These are phyloP conservation scores for Sarcocystis neurona DNA, from an alignment of 169 alveolate species.

Conservation along the genomic window DNA sequence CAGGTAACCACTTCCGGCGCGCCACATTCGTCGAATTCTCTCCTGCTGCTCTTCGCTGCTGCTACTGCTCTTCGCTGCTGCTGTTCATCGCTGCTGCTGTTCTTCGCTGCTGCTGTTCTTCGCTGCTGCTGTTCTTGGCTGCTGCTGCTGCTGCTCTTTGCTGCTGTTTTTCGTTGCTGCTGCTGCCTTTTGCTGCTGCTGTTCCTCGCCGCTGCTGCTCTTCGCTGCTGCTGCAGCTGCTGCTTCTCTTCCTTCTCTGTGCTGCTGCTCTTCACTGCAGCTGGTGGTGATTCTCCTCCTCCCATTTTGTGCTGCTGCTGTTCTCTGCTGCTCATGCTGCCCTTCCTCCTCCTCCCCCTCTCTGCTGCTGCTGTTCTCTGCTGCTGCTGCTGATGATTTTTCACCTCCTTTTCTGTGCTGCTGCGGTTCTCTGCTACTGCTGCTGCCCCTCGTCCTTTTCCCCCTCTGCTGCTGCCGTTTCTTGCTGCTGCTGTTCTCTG, in stretches of 20 bases:
- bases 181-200: not conserved
- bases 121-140: not conserved
- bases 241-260: too few relatives aligned
- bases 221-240: too few relatives aligned
- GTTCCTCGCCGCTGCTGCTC: not conserved
- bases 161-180: too few relatives aligned
- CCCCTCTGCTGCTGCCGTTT: too few relatives aligned
- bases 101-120: not conserved
- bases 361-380: too few relatives aligned
- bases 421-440: too few relatives aligned
- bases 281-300: not conserved
- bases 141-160: not conserved
- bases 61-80: not conserved
- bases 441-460: too few relatives aligned
- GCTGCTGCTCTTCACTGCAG: too few relatives aligned
- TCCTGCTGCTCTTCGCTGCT: not conserved
- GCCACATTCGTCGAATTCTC: not conserved
- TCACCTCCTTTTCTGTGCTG: too few relatives aligned
- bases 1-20: constrained; percentile 61
- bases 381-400: too few relatives aligned
- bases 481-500: too few relatives aligned
- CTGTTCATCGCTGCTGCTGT: not conserved
- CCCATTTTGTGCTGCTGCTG: constrained; percentile 27
- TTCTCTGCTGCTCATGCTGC: constrained; percentile 21
- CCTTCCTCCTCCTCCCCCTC: too few relatives aligned